These are phyloP conservation scores for Cetradonia linearis DNA, from an alignment of 495 filamentous ascomycete species.

Conservation along the genomic window DNA sequence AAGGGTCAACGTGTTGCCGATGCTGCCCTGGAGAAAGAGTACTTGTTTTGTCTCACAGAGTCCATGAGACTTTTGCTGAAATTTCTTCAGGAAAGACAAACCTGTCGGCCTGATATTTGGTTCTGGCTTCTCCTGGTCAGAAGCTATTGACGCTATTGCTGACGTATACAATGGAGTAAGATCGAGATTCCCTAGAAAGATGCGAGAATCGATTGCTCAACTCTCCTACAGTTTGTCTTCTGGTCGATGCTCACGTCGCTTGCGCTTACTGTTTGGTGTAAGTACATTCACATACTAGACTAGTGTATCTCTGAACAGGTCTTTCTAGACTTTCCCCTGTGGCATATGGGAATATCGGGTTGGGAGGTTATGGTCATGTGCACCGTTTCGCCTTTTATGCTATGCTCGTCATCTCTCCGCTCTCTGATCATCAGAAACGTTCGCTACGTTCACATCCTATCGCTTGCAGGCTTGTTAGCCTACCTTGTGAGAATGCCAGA, in stretches of 20 bases:
- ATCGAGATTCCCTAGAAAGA: slow-evolving; percentile 15
- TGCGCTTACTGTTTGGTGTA: slow-evolving; percentile 87
- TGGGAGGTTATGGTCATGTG: slow-evolving; percentile 83
- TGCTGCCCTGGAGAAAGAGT: slow-evolving; percentile 82
- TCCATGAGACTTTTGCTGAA: slow-evolving; percentile 19
- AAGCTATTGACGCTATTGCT: slow-evolving; percentile 69
- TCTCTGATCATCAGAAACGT: slow-evolving; percentile 57
- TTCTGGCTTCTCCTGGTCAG: slow-evolving; percentile 60
- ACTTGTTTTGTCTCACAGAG: slow-evolving; percentile 32
- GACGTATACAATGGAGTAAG: slow-evolving; percentile 89
- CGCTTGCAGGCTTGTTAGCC: slow-evolving; percentile 67
- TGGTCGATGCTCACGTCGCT: slow-evolving; percentile 91
- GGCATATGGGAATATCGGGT: slow-evolving; percentile 98
- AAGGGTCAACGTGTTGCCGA: slow-evolving; percentile 55
- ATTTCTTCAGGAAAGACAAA: slow-evolving; percentile 58
- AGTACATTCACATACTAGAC: slow-evolving; percentile 29
- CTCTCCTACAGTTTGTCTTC: slow-evolving; percentile 66
- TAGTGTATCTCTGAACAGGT: neutral
- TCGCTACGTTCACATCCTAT: slow-evolving; percentile 59
- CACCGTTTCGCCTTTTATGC: slow-evolving; percentile 73
- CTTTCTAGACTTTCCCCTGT: slow-evolving; percentile 79
- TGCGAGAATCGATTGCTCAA: slow-evolving; percentile 25
- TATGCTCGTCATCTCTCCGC: slow-evolving; percentile 60
- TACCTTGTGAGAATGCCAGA: slow-evolving; percentile 66
- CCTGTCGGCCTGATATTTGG: slow-evolving; percentile 59